Base-by-base conservation (phyloP, 176 grass and related monocot species). In the Luzula sylvatica region DNA sequence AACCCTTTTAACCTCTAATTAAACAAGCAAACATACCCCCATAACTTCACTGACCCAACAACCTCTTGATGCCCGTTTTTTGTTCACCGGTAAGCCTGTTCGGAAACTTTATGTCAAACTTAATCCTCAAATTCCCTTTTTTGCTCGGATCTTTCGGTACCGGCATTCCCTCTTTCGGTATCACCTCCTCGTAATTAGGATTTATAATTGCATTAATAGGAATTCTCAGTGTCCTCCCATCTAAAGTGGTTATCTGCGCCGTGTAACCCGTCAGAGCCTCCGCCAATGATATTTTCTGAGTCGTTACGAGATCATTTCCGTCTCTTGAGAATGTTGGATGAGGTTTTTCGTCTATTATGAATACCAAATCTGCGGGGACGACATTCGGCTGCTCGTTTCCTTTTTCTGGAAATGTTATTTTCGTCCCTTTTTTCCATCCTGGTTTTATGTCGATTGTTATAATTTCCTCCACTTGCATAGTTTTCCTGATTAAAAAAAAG, bases 381-480 rank as follows among this genome's bases (percentile, higher is more conserved):
- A 78, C 67, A 27, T 88, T 58, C 4, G 74, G 74, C 21, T 80
- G 65, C 51, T 96, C 90, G 25, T 96, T 88, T 48, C 90, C 90
- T 71, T 86, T 93, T 69, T 96, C 84, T 0, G 80, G 77, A 67
- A 96, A 96, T 14, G 90, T 96, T 56, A 96, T 96, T 75, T 96
- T 96, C 7, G 90, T 96, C 32, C 90, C 90, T 57, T 96, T 88
- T 74, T 96, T 96, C 90, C 90, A 96, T 7, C 90, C 90, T 0
- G 90, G 84, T 67, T 96, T 96, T 62, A 96, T 76, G 4, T 96
- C 84, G 12, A 96, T 96, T 2, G 80, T 82, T 19, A 96, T 29
- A 44, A 96, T 96, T 58, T 96, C 90, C 67, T 86, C 84, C 3
- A 86, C 84, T 0, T 80, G 69, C 18, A 93, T 70, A 0, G 81